These are phyloP conservation scores for Rhodotorula toruloides DNA, from an alignment of 768 basidiomycete species.

Conservation along the genomic window DNA sequence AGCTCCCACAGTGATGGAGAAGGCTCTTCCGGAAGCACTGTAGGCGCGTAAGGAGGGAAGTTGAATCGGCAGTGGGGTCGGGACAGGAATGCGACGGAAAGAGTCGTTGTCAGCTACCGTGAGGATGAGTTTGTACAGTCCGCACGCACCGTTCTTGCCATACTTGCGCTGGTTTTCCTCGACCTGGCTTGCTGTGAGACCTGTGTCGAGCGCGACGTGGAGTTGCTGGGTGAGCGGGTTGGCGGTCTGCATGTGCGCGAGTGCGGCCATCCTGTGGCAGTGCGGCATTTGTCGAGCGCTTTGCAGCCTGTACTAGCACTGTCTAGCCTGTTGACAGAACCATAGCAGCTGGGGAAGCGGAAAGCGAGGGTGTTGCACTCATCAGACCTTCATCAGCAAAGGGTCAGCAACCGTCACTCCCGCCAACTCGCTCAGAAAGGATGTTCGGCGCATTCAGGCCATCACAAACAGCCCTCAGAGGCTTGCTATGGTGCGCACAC, in stretches of 20 bases:
- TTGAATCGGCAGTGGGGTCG: neutral
- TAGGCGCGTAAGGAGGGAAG: too few relatives aligned
- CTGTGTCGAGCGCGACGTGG: constrained; percentile 58
- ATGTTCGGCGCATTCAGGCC: too few relatives aligned
- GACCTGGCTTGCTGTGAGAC: constrained; percentile 64
- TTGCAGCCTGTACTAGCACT: too few relatives aligned
- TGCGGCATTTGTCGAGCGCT: too few relatives aligned
- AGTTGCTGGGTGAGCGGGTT: constrained; percentile 51
- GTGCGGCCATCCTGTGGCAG: neutral
- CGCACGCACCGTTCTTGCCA: constrained; percentile 72
- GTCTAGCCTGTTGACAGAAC: too few relatives aligned
- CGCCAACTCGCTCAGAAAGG: neutral
- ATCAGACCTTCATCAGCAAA: too few relatives aligned
- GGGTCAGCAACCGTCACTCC: too few relatives aligned
- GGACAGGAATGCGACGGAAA: neutral
- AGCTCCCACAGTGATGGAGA: constrained; percentile 88
- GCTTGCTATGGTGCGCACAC: too few relatives aligned
- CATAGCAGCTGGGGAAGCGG: too few relatives aligned
- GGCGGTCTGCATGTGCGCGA: neutral
- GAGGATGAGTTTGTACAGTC: too few relatives aligned
- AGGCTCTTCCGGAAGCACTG: constrained; percentile 88
- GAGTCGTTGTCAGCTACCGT: neutral
- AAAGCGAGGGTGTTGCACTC: too few relatives aligned
- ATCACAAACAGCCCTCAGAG: too few relatives aligned
- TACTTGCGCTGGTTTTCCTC: constrained; percentile 69